phyloP scores from a whole-genome alignment of 768 basidiomycete species.

The Collybiopsis luxurians region DNA sequence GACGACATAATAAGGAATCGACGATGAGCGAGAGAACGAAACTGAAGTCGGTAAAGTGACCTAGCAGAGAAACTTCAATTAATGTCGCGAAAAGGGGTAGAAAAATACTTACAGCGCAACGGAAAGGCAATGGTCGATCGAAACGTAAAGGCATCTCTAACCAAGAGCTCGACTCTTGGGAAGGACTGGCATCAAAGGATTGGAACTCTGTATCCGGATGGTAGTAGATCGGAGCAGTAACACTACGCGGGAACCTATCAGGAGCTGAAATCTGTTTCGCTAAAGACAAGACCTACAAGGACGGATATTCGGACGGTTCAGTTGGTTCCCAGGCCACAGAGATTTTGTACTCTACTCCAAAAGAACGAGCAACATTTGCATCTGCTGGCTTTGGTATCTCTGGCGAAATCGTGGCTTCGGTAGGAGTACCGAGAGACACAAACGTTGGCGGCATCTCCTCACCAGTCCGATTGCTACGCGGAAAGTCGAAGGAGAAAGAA shows the following conservation, averaged over 20 bases:
- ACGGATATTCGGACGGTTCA: conserved; percentile 39
- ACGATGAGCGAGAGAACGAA: conserved; percentile 57
- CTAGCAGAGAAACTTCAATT: conserved; percentile 28
- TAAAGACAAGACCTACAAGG: conserved; percentile 40
- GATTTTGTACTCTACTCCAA: conserved; percentile 52
- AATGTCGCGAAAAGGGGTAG: conserved; percentile 1
- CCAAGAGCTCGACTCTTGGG: conserved; percentile 51
- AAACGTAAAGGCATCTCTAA: conserved; percentile 63
- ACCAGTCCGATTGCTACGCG: conserved; percentile 42
- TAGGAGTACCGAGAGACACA: conserved; percentile 25
- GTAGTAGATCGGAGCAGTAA: conserved; percentile 64
- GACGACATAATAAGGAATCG: conserved; percentile 72
- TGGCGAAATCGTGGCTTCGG: conserved; percentile 20
- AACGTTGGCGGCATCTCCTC: conserved; percentile 67
- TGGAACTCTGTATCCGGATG: conserved; percentile 61
- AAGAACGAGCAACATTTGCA: background rate
- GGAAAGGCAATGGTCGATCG: conserved; percentile 62
- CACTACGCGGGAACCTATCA: conserved; percentile 29
- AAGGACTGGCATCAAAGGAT: conserved; percentile 41
- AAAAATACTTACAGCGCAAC: conserved; percentile 57
- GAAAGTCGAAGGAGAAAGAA: conserved; percentile 57
- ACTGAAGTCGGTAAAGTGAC: conserved; percentile 62
- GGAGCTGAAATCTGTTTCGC: conserved; percentile 6
- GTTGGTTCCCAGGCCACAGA: conserved; percentile 56
- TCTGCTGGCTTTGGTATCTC: background rate